These are phyloP conservation scores for Decorospora gaudefroyi DNA, from an alignment of 2,329 filamentous ascomycete species.

Conservation along the genomic window DNA sequence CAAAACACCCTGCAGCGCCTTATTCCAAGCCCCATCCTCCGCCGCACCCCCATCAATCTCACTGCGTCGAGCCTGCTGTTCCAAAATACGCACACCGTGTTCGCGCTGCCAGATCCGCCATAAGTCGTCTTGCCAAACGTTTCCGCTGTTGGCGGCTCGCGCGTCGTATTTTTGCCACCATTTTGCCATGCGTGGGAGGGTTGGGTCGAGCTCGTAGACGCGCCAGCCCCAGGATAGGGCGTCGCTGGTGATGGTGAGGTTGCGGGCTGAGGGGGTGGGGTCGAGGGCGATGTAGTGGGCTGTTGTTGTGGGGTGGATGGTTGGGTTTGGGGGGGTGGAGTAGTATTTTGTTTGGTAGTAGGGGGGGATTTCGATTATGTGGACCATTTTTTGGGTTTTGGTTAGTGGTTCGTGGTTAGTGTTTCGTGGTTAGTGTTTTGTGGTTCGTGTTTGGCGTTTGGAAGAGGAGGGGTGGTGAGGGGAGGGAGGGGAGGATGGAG, in stretches of 20 bases:
- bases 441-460: background rate
- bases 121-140: conserved; percentile 3
- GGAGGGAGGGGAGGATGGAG: too few species aligned
- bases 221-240: conserved; percentile 6
- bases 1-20: background rate
- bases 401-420: background rate
- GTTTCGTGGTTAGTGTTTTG: background rate
- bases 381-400: background rate
- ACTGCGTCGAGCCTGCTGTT: too few species aligned
- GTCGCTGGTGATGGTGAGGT: conserved; percentile 7
- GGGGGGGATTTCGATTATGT: background rate
- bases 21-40: background rate
- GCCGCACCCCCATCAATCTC: too few species aligned
- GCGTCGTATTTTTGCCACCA: conserved; percentile 5
- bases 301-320: conserved; percentile 3
- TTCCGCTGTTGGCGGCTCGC: background rate
- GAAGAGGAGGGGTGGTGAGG: too few species aligned
- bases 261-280: background rate
- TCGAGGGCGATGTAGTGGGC: conserved; percentile 5
- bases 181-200: background rate
- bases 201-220: background rate
- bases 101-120: conserved; percentile 13
- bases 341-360: conserved; percentile 6
- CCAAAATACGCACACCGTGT: conserved; percentile 2
- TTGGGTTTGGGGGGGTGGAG: background rate